Evolutionary conservation across 805 yeast genomes (phyloP), one percentile per base, ranked within the genome.

Genomic region (Cyberlindnera mrakii): DNA sequence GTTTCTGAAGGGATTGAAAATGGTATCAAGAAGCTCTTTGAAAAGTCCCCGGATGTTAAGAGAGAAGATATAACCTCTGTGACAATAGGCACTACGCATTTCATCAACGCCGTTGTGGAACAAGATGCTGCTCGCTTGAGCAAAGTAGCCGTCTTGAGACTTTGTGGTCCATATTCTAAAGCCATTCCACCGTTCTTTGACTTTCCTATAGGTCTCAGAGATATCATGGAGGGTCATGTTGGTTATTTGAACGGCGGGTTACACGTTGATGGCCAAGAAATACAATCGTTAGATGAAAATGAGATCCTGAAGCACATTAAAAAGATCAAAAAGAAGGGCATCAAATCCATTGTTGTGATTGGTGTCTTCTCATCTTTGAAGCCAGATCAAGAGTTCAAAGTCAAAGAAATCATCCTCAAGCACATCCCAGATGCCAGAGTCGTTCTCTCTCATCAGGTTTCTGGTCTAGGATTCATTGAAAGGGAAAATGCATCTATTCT

Each of bases 11-110:
- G 76, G 23, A 71, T 72, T 33, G 52, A 58, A 27, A 23, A 45
- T 14, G 72, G 72, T 4, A 65, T 70, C 30, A 43, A 39, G 19
- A 48, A 52, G 30, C 54, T 71, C 34, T 64, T 70, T 33, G 61
- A 54, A 3, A 54, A 57, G 16, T 40, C 53, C 10, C 40, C 45
- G n/a, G 45, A 42, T 30, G 50, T 57, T 25, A 47, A 47, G 19
- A 47, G 51, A 13, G 57, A 62, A 8, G 64, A 65, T 6, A 59
- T 72, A 18, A 54, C 58, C 4, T 57, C 74, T 1, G 71, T 71
- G 6, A 70, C 74, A 7, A 72, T 72, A 45, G 76, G 77, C 13
- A 72, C 76, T 7, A 72, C 76, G 2, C 76, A 72, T 49, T 72
- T 72, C 53, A 70, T 72, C 52, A 72, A 72, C 54, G 75, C 75